Base-by-base conservation (phyloP, 169 alveolate species). In the Blepharisma undulans region DNA sequence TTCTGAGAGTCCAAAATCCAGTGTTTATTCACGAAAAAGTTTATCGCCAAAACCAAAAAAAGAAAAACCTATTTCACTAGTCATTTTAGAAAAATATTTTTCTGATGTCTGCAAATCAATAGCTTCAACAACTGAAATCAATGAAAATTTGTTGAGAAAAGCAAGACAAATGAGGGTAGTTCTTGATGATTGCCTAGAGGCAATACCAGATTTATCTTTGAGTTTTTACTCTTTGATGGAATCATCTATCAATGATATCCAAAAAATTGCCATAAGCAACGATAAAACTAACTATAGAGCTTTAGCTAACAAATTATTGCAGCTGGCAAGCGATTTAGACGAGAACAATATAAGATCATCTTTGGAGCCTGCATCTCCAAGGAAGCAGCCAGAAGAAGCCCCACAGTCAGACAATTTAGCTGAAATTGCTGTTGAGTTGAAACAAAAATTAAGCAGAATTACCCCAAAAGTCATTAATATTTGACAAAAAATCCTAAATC, bases 221-320 rank as follows among this genome's bases (percentile, higher is more conserved):
- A 36, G 30, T 27, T 21, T 32, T n/a, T 78, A 78, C 34, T 21
- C 34, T 34, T 34, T 78, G 60, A 78, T 78, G 86, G 34, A 27
- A 27, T 78, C 86, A 21, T 25, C 86, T 29, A 25, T 78, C 10
- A 78, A 78, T 21, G 86, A 78, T 29, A 78, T 78, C 18, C 86
- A 78, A 32, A 25, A 78, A 21, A 78, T 78, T 21, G 29, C 29
- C 12, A 21, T 21, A 25, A 78, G 61, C 29, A 78, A 78, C 7
- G 86, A 78, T 6, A 22, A 78, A 21, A 12, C 61, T 7, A 12
- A 29, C 18, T 32, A 29, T 29, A 29, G 29, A 25, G 25, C 60
- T 27, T 34, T 78, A 21, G 34, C 60, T 25, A 78, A 78, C 12
- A 78, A 78, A 78, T 32, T 78, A 25, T 25, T 32, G 18, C 34